Evolutionary conservation across 805 yeast genomes (phyloP).

Genomic region (Pichia thaimueangensis): DNA sequence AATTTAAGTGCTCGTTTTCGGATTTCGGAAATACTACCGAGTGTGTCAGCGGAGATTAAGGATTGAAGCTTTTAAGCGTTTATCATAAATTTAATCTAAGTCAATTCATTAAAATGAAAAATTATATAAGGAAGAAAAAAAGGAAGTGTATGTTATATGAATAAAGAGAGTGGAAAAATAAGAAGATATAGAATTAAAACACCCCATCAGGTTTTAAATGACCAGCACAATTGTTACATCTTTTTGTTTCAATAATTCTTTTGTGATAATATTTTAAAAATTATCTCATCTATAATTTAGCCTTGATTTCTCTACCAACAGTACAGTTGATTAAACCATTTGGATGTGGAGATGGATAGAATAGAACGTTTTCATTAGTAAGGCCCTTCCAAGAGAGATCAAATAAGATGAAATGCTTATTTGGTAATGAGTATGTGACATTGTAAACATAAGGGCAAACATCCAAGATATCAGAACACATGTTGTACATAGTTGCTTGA

Average conservation of each 20-base stretch:
- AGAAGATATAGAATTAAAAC: background rate
- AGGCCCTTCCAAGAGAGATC: constrained; percentile 83
- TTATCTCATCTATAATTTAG: constrained; percentile 52
- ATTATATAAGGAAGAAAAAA: too few species aligned
- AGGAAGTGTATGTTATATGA: background rate
- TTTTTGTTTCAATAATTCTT: background rate
- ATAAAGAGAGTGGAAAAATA: too few species aligned
- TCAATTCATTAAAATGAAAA: too few species aligned
- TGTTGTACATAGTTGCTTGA: constrained; percentile 95
- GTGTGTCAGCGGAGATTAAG: too few species aligned
- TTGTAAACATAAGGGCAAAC: constrained; percentile 48
- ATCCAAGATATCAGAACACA: constrained; percentile 67
- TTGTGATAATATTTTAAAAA: too few species aligned
- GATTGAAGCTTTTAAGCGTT: too few species aligned
- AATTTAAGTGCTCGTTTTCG: too few species aligned
- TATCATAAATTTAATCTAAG: too few species aligned
- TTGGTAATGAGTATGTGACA: constrained; percentile 77
- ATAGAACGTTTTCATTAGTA: constrained; percentile 72
- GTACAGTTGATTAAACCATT: constrained; percentile 87
- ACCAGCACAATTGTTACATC: constrained; percentile 11
- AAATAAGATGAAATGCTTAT: constrained; percentile 82
- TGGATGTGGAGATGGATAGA: constrained; percentile 88
- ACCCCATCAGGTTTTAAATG: constrained; percentile 11
- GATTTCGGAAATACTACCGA: too few species aligned
- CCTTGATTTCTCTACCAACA: constrained; percentile 60